Evolutionary conservation across 2,329 filamentous ascomycete species (phyloP), one percentile per base, ranked within the genome.

Genomic region (Trichophyton equinum): DNA sequence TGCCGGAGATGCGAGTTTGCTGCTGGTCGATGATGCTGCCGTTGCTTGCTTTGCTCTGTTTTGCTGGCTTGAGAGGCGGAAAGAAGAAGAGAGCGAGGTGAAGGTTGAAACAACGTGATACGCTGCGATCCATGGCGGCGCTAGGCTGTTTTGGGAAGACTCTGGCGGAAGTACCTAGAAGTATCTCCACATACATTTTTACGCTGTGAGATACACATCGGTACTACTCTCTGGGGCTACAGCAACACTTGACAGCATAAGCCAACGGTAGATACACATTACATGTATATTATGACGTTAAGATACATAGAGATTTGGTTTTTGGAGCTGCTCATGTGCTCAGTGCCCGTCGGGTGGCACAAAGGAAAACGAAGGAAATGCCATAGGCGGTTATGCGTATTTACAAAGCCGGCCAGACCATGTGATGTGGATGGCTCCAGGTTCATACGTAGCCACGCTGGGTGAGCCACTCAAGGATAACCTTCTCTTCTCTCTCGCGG

Each of bases 401-500:
- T 47, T 47, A 47, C 20, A 27, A 6, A 15, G 25, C 20, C 9
- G 8, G 46, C 11, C 15, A 11, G 33, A 20, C 44, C 46, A 51
- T 51, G 46, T 51, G 46, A 51, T 51, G 44, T 11, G 40, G 11
- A 38, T 13, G 33, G 42, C 42, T 20, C 18, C 18, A 18, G 18
- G 42, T 18, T 51, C 11, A 51, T 22, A 13, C 46, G 73, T 88
- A 88, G 1, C 79, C 80, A 71, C 86, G 80, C 25, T 77, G 77
- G 64, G 74, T 77, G 67, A 97, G 76, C 91, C 92, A 97, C 75
- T 91, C 88, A 74, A 86, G 81, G 60, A 96, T 81, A 51, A 82
- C 77, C 59, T 78, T 79, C 61, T 84, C 80, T 72, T 97, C 94
- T 61, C 94, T 82, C 73, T 85, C 78, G 71, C 85, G 85, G 78